Evolutionary conservation across 495 filamentous ascomycete species (phyloP), one percentile per base, ranked within the genome.

Genomic region (Podospora tetraspora): DNA sequence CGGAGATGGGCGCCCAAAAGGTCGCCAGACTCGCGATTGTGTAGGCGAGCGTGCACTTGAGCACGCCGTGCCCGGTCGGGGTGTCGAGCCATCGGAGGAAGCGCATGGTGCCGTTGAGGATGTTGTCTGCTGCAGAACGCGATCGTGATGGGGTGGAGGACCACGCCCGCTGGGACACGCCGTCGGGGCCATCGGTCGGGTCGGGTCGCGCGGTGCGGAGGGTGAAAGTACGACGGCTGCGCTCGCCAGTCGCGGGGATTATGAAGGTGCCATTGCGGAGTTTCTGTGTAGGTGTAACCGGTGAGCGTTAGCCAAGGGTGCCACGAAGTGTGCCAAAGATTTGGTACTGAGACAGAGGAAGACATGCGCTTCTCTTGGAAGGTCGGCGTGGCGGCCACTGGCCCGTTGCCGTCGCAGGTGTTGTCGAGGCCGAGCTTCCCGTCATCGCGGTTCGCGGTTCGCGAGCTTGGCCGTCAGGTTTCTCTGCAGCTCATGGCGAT

Each of bases 31-130:
- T 96, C 11, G 91, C 95, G 22, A 98, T 76, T 7, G 96, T 80
- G 80, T 98, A 99, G 10, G 94, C 95, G 63, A 99, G 79, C 61
- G 92, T 93, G 83, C 93, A 98, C 78, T 99, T 99, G 69, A 97
- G 79, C 66, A 96, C 90, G 34, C 88, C 90, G 66, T 87, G 88
- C 8, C 91, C 92, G 10, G 86, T 79, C 5, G 83, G 81, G 3
- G 84, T 81, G 63, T 82, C 68, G 12, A 82, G 69, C 83, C 83
- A 86, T 69, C 68, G 59, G 73, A 79, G 74, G 16, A 82, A 52
- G 22, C 73, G 72, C 52, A 66, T 63, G 22, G 60, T 63, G 3
- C 62, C 60, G 21, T 73, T 64, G n/a, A 64, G 63, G 66, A 76
- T 58, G 52, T 72, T 76, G 13, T 78, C 73, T 62, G 70, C 73